Percentiles rank a stretch among this genome's conserved stretches.
Evolutionary conservation across 225 moss, liverwort and hornwort genomes (phyloP).

Genomic region (Bryum argenteum): DNA sequence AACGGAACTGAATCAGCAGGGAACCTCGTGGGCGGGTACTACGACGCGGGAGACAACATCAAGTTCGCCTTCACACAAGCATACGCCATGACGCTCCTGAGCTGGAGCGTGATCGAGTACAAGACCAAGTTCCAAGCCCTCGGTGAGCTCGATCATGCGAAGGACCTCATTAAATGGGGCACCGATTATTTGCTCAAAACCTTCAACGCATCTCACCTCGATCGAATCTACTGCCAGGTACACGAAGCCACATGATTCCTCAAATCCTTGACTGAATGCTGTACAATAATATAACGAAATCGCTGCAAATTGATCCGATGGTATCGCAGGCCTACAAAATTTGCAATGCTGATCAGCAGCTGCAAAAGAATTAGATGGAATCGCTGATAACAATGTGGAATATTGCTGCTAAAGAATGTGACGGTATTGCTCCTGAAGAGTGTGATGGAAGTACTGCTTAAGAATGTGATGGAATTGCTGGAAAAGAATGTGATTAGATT

Average conservation of each 20-base stretch:
- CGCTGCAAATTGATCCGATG: not conserved
- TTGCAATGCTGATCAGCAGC: too few relatives aligned
- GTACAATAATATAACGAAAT: too few relatives aligned
- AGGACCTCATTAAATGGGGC: conserved; percentile 71
- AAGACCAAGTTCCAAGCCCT: conserved; percentile 53
- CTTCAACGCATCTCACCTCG: conserved; percentile 48
- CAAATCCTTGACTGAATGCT: not conserved
- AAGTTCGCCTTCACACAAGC: conserved; percentile 79
- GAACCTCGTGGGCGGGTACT: conserved; percentile 74
- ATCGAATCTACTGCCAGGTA: conserved; percentile 53
- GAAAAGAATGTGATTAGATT: too few relatives aligned
- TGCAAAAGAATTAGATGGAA: too few relatives aligned
- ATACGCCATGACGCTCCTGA: conserved; percentile 71
- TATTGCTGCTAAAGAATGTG: too few relatives aligned
- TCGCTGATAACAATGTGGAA: too few relatives aligned
- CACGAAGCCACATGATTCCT: not conserved
- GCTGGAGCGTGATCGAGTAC: conserved; percentile 89
- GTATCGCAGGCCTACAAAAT: too few relatives aligned
- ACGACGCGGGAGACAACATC: conserved; percentile 86
- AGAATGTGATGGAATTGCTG: too few relatives aligned
- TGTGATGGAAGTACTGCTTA: too few relatives aligned
- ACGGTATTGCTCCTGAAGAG: too few relatives aligned
- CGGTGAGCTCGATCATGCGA: conserved; percentile 51
- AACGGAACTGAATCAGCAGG: conserved; percentile 17
- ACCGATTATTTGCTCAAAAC: conserved; percentile 73